Base-by-base conservation (phyloP, 148 eudicot genomes). In the Pharnaceum exiguum region DNA sequence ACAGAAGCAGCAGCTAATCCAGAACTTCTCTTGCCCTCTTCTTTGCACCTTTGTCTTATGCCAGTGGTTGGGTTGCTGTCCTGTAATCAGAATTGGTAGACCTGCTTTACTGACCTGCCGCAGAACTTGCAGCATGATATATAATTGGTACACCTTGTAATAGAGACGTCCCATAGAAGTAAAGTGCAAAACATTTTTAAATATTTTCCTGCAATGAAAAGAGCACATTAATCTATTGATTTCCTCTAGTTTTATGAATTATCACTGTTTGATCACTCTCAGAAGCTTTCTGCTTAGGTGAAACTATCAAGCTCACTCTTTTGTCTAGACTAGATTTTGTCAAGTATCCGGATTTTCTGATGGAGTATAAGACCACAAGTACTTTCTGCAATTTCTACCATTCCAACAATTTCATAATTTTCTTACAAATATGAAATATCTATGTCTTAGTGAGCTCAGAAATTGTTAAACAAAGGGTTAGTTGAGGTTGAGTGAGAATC, bases 401-500 rank as follows among this genome's bases (percentile, higher is more conserved):
- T n/a, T 1, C 51, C 44, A 40, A 23, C 15, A 17, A 17, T 19
- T 15, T 11, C 39, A n/a, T 25, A 10, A 27, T 11, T 27, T 7
- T 51, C 21, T 24, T 25, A 39, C 22, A 8, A 25, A 3, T 8
- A 38, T 24, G 3, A 11, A 9, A 40, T 8, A 57, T 25, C 18
- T 26, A 7, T 10, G 16, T 49, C 3, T 48, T 26, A 15, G 19
- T 16, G 21, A 42, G 3, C 7, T 22, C 11, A 38, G 12, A 38
- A 36, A 42, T 56, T 49, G 16, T 62, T 38, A 40, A 49, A 19
- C 8, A 27, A 35, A 49, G 52, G 58, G 82, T 79, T 77, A 46
- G 82, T 71, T 77, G 79, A 66, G 67, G 53, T 62, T 64, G 63
- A 60, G 62, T 40, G 53, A 9, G 66, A 63, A 68, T 35, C 66